These are phyloP conservation scores for Quercus parvula DNA, from an alignment of 306 rosid species.

Conservation along the genomic window DNA sequence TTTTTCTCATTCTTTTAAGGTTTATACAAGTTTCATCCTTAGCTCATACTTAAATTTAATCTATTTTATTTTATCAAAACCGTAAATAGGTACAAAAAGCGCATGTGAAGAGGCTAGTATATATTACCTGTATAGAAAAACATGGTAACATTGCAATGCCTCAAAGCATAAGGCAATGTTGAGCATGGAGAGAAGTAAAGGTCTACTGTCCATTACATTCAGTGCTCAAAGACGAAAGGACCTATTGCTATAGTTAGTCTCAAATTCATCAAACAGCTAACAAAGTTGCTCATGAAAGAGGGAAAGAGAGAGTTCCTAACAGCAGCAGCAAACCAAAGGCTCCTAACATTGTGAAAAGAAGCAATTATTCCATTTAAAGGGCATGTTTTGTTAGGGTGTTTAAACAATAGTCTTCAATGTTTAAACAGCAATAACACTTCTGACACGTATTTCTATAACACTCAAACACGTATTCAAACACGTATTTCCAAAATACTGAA, in stretches of 20 bases:
- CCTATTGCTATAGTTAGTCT: not conserved
- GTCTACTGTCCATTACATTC: not conserved
- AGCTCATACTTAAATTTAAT: too few species aligned
- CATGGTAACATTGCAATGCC: not conserved
- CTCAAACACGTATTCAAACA: too few species aligned
- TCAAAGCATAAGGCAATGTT: not conserved
- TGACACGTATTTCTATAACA: too few species aligned
- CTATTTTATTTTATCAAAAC: too few species aligned
- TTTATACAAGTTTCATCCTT: too few species aligned
- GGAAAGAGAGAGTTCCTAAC: not conserved
- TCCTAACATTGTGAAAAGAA: not conserved
- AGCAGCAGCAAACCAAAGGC: not conserved
- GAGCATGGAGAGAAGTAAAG: not conserved
- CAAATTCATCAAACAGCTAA: not conserved
- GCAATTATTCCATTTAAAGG: not conserved
- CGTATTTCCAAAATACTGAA: too few species aligned
- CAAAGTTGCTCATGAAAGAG: not conserved
- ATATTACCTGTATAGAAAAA: not conserved
- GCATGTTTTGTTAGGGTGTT: too few species aligned
- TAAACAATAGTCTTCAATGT: too few species aligned
- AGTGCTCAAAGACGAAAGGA: not conserved
- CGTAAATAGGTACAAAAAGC: too few species aligned
- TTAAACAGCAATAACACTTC: too few species aligned
- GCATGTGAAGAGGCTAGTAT: not conserved
- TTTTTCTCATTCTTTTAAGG: too few species aligned